Percentiles rank a stretch among this genome's conserved stretches.
phyloP scores from a whole-genome alignment of 208 protist species.

The Porcisia hertigi region DNA sequence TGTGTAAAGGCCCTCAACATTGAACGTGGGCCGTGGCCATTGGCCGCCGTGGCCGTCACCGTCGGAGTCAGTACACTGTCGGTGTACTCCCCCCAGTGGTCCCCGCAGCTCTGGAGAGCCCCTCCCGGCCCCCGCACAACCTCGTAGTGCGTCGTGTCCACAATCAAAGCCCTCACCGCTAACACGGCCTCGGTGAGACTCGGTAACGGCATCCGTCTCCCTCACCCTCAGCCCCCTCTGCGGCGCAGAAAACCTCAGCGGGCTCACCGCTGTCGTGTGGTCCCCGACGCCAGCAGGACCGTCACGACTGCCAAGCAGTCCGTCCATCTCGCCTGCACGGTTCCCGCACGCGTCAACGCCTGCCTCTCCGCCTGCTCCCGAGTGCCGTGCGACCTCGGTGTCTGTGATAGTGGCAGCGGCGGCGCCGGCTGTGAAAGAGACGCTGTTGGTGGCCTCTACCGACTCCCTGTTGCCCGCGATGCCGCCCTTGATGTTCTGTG shows the following conservation, averaged over 20 bases:
- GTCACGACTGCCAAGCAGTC: not conserved
- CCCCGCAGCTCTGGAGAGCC: not conserved
- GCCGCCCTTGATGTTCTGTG: not conserved
- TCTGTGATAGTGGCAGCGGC: not conserved
- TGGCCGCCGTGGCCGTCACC: not conserved
- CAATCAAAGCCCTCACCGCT: not conserved
- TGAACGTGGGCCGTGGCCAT: slow-evolving; percentile 6
- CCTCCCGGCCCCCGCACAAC: not conserved
- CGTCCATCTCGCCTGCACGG: not conserved
- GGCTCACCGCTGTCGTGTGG: slow-evolving; percentile 3
- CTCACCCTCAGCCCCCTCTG: not conserved
- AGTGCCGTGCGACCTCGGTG: not conserved
- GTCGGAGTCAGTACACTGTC: not conserved
- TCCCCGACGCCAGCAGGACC: not conserved
- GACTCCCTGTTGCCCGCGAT: slow-evolving; percentile 2
- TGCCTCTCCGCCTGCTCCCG: not conserved
- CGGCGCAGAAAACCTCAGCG: not conserved
- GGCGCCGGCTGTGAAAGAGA: not conserved
- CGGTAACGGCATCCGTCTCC: not conserved
- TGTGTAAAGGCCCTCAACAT: slow-evolving; percentile 28
- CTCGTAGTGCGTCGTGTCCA: not conserved
- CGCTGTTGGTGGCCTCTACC: not conserved
- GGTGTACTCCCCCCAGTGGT: not conserved
- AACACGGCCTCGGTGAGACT: no score
- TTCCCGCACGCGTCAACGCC: not conserved